These are phyloP conservation scores for Neonectria faginata DNA, from an alignment of 2,329 filamentous ascomycete genomes.

Conservation along the genomic window DNA sequence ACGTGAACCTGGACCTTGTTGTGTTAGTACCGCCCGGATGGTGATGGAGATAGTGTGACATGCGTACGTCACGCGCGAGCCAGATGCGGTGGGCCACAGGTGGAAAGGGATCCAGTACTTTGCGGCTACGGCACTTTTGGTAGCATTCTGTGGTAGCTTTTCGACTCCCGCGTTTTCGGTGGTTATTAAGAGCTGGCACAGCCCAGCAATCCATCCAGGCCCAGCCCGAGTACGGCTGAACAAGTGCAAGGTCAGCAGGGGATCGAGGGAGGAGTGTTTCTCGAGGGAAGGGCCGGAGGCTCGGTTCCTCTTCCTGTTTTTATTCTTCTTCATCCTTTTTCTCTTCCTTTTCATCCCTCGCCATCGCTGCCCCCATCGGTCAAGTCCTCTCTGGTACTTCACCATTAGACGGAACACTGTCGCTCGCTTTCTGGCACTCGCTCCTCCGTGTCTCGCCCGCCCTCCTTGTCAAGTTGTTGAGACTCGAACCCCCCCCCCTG, in stretches of 20 bases:
- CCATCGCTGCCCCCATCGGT: not conserved
- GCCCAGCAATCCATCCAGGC: not conserved
- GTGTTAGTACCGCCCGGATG: constrained; percentile 4
- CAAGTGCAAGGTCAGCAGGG: constrained; percentile 20
- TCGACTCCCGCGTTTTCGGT: constrained; percentile 12
- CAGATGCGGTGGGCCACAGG: constrained; percentile 9
- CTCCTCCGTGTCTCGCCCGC: constrained; percentile 14
- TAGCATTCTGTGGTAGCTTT: constrained; percentile 10
- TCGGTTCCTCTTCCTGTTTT: not conserved
- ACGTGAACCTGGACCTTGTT: not conserved
- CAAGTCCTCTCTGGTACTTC: not conserved
- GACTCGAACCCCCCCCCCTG: not conserved
- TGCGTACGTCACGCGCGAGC: constrained; percentile 26
- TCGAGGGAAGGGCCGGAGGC: not conserved
- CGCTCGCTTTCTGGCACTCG: constrained; percentile 7
- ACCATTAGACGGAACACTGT: not conserved
- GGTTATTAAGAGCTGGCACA: constrained; percentile 18
- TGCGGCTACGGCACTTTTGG: not conserved
- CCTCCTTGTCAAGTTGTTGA: not conserved
- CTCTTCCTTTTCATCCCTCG: constrained; percentile 6
- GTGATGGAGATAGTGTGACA: constrained; percentile 9
- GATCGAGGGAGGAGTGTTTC: constrained; percentile 11
- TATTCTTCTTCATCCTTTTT: not conserved
- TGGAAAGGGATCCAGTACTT: not conserved
- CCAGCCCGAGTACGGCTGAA: constrained; percentile 6